A percentile compares a stretch with the other conserved stretches of the same genome.
These are phyloP conservation scores for Elongisporangium prolatum DNA, from an alignment of 352 stramenopile species.

Conservation along the genomic window DNA sequence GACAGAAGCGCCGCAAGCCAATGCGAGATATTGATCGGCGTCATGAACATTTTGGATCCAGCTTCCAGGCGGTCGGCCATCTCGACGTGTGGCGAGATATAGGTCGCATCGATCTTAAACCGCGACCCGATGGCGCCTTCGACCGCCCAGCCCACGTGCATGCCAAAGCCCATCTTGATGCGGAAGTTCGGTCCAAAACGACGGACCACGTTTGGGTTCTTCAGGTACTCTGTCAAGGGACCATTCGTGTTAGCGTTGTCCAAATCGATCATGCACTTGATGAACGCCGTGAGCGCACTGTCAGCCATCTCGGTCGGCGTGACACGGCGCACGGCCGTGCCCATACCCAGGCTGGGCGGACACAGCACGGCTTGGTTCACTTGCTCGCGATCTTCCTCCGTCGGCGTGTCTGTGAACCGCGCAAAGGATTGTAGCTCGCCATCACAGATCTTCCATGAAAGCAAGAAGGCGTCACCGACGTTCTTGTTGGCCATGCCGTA, in stretches of 20 bases:
- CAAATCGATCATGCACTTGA: slow-evolving; percentile 92
- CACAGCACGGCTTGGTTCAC: slow-evolving; percentile 71
- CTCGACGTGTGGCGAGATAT: slow-evolving; percentile 94
- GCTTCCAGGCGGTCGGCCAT: slow-evolving; percentile 93
- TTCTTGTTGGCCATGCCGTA: slow-evolving; percentile 89
- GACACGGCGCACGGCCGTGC: slow-evolving; percentile 59
- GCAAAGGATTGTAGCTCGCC: slow-evolving; percentile 76
- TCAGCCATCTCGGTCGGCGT: slow-evolving; percentile 90
- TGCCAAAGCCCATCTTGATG: slow-evolving; percentile 93
- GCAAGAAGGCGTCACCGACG: slow-evolving; percentile 90
- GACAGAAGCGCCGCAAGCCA: slow-evolving; percentile 75
- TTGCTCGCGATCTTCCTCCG: slow-evolving; percentile 64
- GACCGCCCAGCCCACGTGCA: slow-evolving; percentile 96
- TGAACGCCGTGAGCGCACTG: slow-evolving; percentile 92
- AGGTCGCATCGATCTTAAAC: slow-evolving; percentile 97
- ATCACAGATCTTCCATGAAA: slow-evolving; percentile 93
- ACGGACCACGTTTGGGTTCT: slow-evolving; percentile 67
- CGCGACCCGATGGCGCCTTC: slow-evolving; percentile 95
- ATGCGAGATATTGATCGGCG: slow-evolving; percentile 81
- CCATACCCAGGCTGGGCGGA: slow-evolving; percentile 57
- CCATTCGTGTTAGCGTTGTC: slow-evolving; percentile 81
- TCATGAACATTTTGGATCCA: slow-evolving; percentile 91
- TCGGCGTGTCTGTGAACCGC: slow-evolving; percentile 73
- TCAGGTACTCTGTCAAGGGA: slow-evolving; percentile 64
- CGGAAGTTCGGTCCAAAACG: slow-evolving; percentile 77